Percentiles rank a stretch among this genome's conserved stretches.
These are phyloP conservation scores for Alternaria rosae DNA, from an alignment of 2,329 filamentous ascomycete species.

Conservation along the genomic window DNA sequence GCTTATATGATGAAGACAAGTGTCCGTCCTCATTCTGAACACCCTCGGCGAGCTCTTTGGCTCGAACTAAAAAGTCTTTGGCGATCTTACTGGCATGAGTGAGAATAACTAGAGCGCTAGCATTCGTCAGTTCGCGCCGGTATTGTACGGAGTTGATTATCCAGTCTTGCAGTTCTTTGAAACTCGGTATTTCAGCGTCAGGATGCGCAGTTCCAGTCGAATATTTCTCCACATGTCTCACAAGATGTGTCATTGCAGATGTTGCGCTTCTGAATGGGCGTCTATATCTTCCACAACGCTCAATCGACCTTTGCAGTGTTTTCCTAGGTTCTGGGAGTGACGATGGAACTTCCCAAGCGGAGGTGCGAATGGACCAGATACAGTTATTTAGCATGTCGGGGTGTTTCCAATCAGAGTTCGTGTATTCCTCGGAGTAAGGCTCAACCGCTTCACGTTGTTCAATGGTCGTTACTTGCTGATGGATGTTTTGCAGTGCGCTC, in stretches of 20 bases:
- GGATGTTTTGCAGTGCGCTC: constrained; percentile 33
- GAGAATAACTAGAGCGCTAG: constrained; percentile 22
- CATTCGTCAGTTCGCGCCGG: constrained; percentile 30
- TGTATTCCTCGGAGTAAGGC: constrained; percentile 12
- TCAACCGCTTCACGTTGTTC: constrained; percentile 7
- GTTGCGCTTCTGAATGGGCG: neutral
- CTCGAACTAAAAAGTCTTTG: constrained; percentile 17
- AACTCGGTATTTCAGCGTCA: neutral
- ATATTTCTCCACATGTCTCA: constrained; percentile 17
- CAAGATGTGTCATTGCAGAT: constrained; percentile 33
- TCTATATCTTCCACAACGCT: constrained; percentile 29
- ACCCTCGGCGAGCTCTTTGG: constrained; percentile 34
- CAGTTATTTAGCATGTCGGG: constrained; percentile 2
- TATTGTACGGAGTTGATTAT: constrained; percentile 28
- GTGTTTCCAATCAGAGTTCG: constrained; percentile 13
- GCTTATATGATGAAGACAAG: constrained; percentile 35
- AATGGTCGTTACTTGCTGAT: constrained; percentile 1
- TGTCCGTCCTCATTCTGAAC: constrained; percentile 34
- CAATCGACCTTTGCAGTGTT: constrained; percentile 19
- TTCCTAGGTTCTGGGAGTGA: constrained; percentile 19
- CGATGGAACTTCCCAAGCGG: neutral
- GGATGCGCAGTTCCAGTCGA: neutral
- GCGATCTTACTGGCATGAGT: constrained; percentile 19
- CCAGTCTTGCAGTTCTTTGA: constrained; percentile 27
- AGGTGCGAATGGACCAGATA: constrained; percentile 31